phyloP scores from a whole-genome alignment of 352 stramenopile genomes.

The Pythium myriotylum region DNA sequence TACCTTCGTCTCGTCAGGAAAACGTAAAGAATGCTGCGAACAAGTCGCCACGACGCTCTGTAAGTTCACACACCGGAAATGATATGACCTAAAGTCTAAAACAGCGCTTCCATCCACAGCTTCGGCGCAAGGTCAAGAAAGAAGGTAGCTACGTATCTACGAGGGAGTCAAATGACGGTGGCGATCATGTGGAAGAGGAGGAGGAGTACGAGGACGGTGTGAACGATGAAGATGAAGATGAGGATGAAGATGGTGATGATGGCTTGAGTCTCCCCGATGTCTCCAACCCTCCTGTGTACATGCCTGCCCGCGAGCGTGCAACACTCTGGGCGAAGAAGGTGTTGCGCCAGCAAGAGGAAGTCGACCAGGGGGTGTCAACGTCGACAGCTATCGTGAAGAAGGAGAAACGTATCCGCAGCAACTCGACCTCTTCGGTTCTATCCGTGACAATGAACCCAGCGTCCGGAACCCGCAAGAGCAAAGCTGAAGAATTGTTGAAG shows the following conservation, averaged over 20 bases:
- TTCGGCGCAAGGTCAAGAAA: slow-evolving; percentile 55
- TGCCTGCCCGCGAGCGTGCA: slow-evolving; percentile 68
- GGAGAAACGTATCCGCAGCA: slow-evolving; percentile 53
- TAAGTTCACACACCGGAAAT: no score
- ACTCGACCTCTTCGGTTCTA: slow-evolving; percentile 49
- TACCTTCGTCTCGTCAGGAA: slow-evolving; percentile 14
- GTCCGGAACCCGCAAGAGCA: slow-evolving; percentile 33
- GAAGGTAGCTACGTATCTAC: slow-evolving; percentile 41
- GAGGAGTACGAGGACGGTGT: slow-evolving; percentile 18
- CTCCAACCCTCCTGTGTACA: slow-evolving; percentile 45
- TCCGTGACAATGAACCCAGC: slow-evolving; percentile 36
- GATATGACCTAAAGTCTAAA: no score
- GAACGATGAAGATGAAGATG: slow-evolving; percentile 9
- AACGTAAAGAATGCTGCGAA: slow-evolving; percentile 9
- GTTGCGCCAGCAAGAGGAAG: slow-evolving; percentile 46
- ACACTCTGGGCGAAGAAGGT: slow-evolving; percentile 78
- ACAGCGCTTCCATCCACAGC: no score
- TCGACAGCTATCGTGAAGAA: slow-evolving; percentile 41
- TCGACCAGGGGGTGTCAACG: slow-evolving; percentile 22
- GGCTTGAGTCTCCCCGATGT: slow-evolving; percentile 45
- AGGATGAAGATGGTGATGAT: slow-evolving; percentile 41
- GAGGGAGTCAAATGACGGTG: slow-evolving; percentile 38
- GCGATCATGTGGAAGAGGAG: slow-evolving; percentile 17
- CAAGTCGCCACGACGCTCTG: slow-evolving; percentile 30
- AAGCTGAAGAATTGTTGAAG: slow-evolving; percentile 60